Evolutionary conservation across 352 stramenopile species (phyloP).

Genomic region (Phytophthora tubulina): DNA sequence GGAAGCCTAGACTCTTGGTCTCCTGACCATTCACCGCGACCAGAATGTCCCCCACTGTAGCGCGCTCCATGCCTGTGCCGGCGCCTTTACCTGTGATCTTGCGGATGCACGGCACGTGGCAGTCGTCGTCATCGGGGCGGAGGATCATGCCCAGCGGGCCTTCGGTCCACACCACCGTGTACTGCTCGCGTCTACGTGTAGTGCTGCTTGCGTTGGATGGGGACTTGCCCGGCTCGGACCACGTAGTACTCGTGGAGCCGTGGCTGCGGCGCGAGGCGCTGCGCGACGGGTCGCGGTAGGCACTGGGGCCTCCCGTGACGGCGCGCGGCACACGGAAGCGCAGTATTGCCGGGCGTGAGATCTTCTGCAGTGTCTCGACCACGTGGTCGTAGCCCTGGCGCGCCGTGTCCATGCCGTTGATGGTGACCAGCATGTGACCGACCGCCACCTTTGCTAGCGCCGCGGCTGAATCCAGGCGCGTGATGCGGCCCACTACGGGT

Average conservation of each 20-base stretch:
- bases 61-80: slow-evolving; percentile 86
- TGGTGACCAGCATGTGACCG: slow-evolving; percentile 91
- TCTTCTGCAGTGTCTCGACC: slow-evolving; percentile 86
- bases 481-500: slow-evolving; percentile 88
- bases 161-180: slow-evolving; percentile 90
- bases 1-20: slow-evolving; percentile 87
- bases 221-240: slow-evolving; percentile 48
- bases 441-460: slow-evolving; percentile 83
- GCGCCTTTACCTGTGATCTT: slow-evolving; percentile 89
- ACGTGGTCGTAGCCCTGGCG: slow-evolving; percentile 89
- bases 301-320: slow-evolving; percentile 31
- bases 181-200: slow-evolving; percentile 75
- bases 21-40: slow-evolving; percentile 88
- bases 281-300: slow-evolving; percentile 44
- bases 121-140: slow-evolving; percentile 86
- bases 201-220: slow-evolving; percentile 32
- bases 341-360: slow-evolving; percentile 80
- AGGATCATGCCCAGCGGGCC: slow-evolving; percentile 89
- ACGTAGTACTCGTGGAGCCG: slow-evolving; percentile 57
- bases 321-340: slow-evolving; percentile 84
- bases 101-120: slow-evolving; percentile 88
- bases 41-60: slow-evolving; percentile 80
- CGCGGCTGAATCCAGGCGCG: slow-evolving; percentile 83
- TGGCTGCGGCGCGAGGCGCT: slow-evolving; percentile 43
- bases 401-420: slow-evolving; percentile 88